These are phyloP conservation scores for Diutina neorugosa DNA, from an alignment of 1,139 yeast genomes.

Conservation along the genomic window DNA sequence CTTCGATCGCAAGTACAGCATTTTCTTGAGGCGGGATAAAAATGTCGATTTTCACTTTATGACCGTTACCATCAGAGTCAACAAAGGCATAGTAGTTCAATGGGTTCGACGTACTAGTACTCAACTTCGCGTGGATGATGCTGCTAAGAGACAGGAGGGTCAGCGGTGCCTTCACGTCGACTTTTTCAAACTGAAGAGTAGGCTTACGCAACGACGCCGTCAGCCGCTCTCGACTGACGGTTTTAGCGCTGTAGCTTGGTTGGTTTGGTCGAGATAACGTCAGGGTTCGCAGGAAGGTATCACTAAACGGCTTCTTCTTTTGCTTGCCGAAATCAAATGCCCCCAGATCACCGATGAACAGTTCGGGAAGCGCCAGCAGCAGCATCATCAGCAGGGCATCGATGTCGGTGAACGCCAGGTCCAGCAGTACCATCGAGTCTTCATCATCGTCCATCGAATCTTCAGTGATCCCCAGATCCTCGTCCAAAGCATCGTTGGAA, in stretches of 20 bases:
- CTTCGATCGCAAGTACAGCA: conserved; percentile 20
- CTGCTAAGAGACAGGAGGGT: neutral
- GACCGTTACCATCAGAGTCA: conserved; percentile 11
- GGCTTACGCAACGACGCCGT: neutral
- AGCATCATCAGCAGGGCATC: conserved; percentile 5
- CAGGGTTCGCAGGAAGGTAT: neutral
- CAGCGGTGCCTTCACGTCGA: neutral
- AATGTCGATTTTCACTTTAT: conserved; percentile 22
- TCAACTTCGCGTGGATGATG: conserved; percentile 26
- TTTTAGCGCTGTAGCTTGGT: neutral
- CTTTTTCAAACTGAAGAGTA: neutral
- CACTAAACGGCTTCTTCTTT: neutral
- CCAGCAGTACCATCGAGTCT: neutral
- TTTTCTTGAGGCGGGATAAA: conserved; percentile 25
- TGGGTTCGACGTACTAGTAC: conserved; percentile 31
- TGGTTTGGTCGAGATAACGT: neutral
- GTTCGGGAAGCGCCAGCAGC: conserved; percentile 3
- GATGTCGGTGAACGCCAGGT: conserved; percentile 3
- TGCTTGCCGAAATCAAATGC: neutral
- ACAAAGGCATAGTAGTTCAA: conserved; percentile 45
- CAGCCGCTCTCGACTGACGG: neutral
- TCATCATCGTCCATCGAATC: neutral
- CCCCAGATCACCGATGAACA: conserved; percentile 2
- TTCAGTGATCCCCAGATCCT: neutral
- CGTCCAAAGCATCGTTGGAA: neutral